Conservation (phyloP, 176 grass and related monocot genomes). For the Ensete glaucum region DNA sequence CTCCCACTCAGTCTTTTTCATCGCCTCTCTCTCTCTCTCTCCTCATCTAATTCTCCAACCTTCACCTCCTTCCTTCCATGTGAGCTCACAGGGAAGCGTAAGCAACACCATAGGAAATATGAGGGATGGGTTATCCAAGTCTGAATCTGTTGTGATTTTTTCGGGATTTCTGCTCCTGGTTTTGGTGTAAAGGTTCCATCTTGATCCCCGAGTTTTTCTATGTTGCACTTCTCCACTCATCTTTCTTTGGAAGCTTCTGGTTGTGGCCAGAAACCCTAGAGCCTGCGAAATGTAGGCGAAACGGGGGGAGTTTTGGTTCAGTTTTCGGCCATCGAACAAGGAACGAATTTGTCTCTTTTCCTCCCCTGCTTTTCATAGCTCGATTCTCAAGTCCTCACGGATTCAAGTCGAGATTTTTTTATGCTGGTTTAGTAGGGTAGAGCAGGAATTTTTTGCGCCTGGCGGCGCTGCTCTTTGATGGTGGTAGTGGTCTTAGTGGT, state of each 20-base stretch:
- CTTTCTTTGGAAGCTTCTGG: not conserved
- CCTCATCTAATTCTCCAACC: not conserved
- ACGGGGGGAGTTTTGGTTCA: not conserved
- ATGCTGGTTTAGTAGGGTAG: not conserved
- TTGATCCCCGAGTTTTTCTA: not conserved
- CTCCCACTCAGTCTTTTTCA: not conserved
- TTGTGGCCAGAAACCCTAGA: not conserved
- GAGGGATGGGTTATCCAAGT: too few relatives aligned
- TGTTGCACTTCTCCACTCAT: not conserved
- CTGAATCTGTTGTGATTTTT: not conserved
- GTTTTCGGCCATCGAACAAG: not conserved
- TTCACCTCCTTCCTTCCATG: not conserved
- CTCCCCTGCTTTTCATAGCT: not conserved
- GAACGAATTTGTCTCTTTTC: too few relatives aligned
- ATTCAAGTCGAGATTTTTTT: not conserved
- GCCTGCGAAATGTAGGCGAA: conserved; percentile 7
- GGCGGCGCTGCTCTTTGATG: too few relatives aligned
- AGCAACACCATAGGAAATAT: too few relatives aligned
- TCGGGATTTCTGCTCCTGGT: not conserved
- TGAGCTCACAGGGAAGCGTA: too few relatives aligned
- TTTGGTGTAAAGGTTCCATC: not conserved
- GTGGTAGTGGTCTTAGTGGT: too few relatives aligned
- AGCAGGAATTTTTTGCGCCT: too few relatives aligned
- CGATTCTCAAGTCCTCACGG: not conserved
- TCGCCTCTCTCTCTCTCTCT: not conserved